Evolutionary conservation across 2,329 filamentous ascomycete genomes (phyloP).

Genomic region (Sporothrix variecibatus): DNA sequence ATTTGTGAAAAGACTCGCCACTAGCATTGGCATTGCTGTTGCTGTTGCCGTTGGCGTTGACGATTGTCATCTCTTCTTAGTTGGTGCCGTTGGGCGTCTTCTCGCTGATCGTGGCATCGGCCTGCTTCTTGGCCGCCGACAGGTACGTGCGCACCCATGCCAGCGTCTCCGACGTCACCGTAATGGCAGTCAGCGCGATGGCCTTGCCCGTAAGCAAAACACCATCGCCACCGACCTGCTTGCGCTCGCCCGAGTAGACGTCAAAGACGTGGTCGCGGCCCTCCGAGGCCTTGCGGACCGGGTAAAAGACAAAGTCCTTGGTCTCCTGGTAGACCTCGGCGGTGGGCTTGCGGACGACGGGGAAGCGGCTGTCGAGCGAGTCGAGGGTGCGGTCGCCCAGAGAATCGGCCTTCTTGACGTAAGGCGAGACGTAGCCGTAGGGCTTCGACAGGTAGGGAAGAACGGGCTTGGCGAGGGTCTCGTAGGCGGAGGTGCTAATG

Average conservation of each 20-base stretch:
- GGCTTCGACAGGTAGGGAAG: slow-evolving; percentile 77
- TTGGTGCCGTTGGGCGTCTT: slow-evolving; percentile 41
- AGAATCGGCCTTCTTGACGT: slow-evolving; percentile 78
- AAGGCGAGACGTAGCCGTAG: slow-evolving; percentile 80
- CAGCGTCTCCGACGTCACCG: slow-evolving; percentile 66
- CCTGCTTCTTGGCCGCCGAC: slow-evolving; percentile 62
- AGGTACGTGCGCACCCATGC: slow-evolving; percentile 62
- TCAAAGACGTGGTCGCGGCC: slow-evolving; percentile 62
- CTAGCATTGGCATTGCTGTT: neutral
- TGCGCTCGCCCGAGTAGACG: slow-evolving; percentile 60
- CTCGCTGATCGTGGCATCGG: slow-evolving; percentile 49
- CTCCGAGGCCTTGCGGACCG: slow-evolving; percentile 62
- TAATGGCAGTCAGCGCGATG: slow-evolving; percentile 64
- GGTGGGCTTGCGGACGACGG: slow-evolving; percentile 74
- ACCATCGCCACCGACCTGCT: slow-evolving; percentile 65
- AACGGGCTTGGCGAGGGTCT: slow-evolving; percentile 74
- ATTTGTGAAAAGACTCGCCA: neutral
- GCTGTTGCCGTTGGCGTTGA: neutral
- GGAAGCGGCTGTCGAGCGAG: slow-evolving; percentile 70
- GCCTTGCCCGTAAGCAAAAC: slow-evolving; percentile 71
- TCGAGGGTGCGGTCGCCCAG: slow-evolving; percentile 71
- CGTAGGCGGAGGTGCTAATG: slow-evolving; percentile 73
- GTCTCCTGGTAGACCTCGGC: slow-evolving; percentile 67
- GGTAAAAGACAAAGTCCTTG: slow-evolving; percentile 62
- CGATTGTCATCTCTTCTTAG: neutral